Conservation (phyloP, 805 yeast species). For the Saccharomyces mikatae region DNA sequence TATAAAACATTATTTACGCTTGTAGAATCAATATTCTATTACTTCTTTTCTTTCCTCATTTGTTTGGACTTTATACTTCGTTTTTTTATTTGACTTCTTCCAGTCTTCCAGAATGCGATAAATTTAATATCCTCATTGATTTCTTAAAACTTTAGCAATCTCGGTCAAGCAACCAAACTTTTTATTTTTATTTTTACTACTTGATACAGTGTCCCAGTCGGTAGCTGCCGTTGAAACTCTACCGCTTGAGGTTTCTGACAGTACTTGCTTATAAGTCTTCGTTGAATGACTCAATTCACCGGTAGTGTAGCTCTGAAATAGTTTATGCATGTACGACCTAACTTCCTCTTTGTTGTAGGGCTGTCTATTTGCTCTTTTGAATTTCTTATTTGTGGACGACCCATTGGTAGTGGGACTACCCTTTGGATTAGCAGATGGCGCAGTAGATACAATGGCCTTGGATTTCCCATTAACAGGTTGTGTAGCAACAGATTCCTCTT, state of each 20-base stretch:
- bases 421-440: not conserved
- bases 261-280: slow-evolving; percentile 4
- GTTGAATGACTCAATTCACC: slow-evolving; percentile 5
- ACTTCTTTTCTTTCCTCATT: not conserved
- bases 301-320: slow-evolving; percentile 7
- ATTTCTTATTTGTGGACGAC: not conserved
- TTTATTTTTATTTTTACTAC: slow-evolving; percentile 17
- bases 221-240: slow-evolving; percentile 8
- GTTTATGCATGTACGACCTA: slow-evolving; percentile 13
- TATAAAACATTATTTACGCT: not conserved
- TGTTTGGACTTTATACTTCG: not conserved
- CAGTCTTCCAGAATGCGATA: not conserved
- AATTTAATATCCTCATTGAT: not conserved
- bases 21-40: too few species aligned
- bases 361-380: slow-evolving; percentile 5
- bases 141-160: slow-evolving; percentile 19
- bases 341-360: slow-evolving; percentile 25
- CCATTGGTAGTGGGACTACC: not conserved
- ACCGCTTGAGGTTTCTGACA: slow-evolving; percentile 1
- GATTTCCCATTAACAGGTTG: not conserved
- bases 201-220: slow-evolving; percentile 28
- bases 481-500: not conserved
- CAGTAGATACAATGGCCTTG: not conserved
- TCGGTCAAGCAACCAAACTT: slow-evolving; percentile 25
- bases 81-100: not conserved